Base-by-base conservation (phyloP, 148 eudicot species). In the Salicornia ramosissima region DNA sequence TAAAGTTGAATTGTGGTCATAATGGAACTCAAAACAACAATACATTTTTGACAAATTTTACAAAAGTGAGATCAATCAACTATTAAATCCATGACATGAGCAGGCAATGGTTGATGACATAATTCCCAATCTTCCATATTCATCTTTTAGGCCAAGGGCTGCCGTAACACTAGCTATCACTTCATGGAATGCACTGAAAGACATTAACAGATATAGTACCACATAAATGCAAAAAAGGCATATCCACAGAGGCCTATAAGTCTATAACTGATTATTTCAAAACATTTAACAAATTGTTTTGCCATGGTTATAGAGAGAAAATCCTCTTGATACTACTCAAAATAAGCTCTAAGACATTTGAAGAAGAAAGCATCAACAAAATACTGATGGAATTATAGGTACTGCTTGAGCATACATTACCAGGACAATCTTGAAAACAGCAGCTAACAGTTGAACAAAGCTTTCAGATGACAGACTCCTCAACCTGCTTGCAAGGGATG, bases 401-500 rank as follows among this genome's bases (percentile, higher is more conserved):
- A 68, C 40, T 34, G 65, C 72, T 60, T 59, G 82, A 72, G 80
- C 76, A 74, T 66, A 79, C 86, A 80, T 89, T 92, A 92, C 97
- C 97, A 78, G 83, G 74, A 89, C 92, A 72, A 92, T 86, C 78
- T 70, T 80, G 82, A 87, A 92, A 71, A 92, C 84, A 76, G 90
- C 82, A 71, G 77, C 72, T 64, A 92, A 74, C 60, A 92, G 87
- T 71, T 92, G 90, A 66, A 87, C 78, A 76, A 92, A 92, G 88
- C 86, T 79, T 74, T 92, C 98, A 71, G 94, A 82, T 71, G 96
- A 82, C 75, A 92, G 74, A 69, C 88, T 88, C 86, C 89, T 92
- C 83, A 92, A 76, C 81, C 82, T 86, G 83, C 86, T 86, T 63
- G 91, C 98, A 67, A 92, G 92, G 40, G 95, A 90, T 68, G 91